phyloP scores from a whole-genome alignment of 2,329 filamentous ascomycete genomes.

The Fusarium cyanostomum region DNA sequence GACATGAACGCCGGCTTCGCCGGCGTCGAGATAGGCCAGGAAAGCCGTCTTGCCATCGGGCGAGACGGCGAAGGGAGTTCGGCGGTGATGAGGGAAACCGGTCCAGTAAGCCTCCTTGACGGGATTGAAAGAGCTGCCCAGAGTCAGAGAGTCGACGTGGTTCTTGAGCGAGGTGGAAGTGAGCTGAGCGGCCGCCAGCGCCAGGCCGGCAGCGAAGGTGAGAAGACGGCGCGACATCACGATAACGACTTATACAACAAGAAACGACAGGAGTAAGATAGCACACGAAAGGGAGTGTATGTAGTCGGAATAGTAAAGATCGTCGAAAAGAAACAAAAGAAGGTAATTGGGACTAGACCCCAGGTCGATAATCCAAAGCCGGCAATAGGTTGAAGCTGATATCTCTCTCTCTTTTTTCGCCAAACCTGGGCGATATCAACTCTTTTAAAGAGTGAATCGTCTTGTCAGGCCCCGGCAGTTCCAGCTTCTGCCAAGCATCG shows the following conservation, averaged over 20 bases:
- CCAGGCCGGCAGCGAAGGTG: slow-evolving; percentile 39
- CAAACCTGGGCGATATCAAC: slow-evolving; percentile 2
- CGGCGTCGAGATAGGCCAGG: slow-evolving; percentile 67
- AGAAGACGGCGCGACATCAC: slow-evolving; percentile 39
- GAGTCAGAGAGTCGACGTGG: slow-evolving; percentile 54
- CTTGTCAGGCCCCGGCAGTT: slow-evolving; percentile 4
- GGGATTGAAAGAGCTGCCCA: slow-evolving; percentile 64
- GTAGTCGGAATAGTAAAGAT: slow-evolving; percentile 33
- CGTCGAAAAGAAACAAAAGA: slow-evolving; percentile 37
- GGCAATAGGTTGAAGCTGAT: slow-evolving; percentile 33
- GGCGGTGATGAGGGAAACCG: slow-evolving; percentile 66
- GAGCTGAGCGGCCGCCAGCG: slow-evolving; percentile 41
- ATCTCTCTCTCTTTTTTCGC: slow-evolving; percentile 4
- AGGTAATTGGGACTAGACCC: slow-evolving; percentile 35
- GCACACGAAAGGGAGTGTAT: slow-evolving; percentile 22
- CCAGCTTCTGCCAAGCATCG: slow-evolving; percentile 21
- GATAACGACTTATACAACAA: slow-evolving; percentile 2
- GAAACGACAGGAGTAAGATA: slow-evolving; percentile 16
- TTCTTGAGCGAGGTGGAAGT: slow-evolving; percentile 41
- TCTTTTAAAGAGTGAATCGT: slow-evolving; percentile 29
- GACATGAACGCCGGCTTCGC: slow-evolving; percentile 64
- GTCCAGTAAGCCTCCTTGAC: slow-evolving; percentile 71
- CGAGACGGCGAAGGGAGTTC: slow-evolving; percentile 70
- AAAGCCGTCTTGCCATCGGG: slow-evolving; percentile 68
- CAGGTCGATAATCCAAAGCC: slow-evolving; percentile 34